Evolutionary conservation across 2,329 filamentous ascomycete species (phyloP).

Genomic region (Calycina marina): DNA sequence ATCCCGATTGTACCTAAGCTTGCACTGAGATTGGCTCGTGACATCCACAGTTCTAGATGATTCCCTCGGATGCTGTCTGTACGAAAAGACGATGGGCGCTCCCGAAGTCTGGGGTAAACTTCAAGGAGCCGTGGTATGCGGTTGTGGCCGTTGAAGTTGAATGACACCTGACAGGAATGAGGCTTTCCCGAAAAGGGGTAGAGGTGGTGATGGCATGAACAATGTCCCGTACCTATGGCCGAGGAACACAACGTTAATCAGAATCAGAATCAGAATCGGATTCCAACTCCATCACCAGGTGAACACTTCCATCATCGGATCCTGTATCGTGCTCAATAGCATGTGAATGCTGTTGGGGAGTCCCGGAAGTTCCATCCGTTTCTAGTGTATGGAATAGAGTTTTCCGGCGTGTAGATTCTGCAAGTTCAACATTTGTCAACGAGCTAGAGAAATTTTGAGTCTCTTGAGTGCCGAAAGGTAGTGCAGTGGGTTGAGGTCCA

Average conservation of each 20-base stretch:
- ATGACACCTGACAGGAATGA: not conserved
- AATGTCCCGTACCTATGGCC: not conserved
- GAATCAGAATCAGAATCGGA: constrained; percentile 15
- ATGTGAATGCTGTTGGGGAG: too few relatives aligned
- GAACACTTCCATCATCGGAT: constrained; percentile 33
- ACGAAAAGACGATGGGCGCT: too few relatives aligned
- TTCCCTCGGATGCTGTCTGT: too few relatives aligned
- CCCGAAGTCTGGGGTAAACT: too few relatives aligned
- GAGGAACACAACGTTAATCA: not conserved
- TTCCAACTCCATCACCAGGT: constrained; percentile 23
- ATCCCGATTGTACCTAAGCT: not conserved
- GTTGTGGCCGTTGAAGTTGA: too few relatives aligned
- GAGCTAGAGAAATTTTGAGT: not conserved
- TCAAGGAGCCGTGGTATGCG: too few relatives aligned
- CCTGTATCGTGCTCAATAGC: too few relatives aligned
- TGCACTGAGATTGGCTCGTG: not conserved
- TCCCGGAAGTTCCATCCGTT: constrained; percentile 5
- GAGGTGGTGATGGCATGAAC: too few relatives aligned
- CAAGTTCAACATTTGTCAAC: too few relatives aligned
- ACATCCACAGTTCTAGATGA: not conserved
- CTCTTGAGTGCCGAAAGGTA: not conserved
- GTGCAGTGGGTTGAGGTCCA: not conserved
- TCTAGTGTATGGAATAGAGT: not conserved
- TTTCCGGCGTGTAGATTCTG: too few relatives aligned
- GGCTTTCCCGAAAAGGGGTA: too few relatives aligned